A percentile compares a stretch with the other conserved stretches of the same genome.
phyloP scores from a whole-genome alignment of 116 monocot genomes.

The Posidonia oceanica region DNA sequence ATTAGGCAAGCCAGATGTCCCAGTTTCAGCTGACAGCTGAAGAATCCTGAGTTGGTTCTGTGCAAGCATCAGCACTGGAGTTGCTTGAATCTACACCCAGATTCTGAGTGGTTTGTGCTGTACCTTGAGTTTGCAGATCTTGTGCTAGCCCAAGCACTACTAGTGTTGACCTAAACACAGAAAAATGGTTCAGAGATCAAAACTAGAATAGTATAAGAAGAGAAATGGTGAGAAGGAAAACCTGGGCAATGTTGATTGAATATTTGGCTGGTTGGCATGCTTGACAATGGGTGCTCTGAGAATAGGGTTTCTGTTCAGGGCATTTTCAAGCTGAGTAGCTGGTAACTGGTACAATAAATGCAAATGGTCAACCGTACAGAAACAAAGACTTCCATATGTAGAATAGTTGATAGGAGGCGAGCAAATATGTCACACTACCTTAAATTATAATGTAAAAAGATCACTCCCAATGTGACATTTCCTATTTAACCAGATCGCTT shows the following conservation, averaged over 20 bases:
- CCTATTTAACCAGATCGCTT: too few species aligned
- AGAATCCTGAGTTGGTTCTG: conserved; percentile 58
- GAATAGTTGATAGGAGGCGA: too few species aligned
- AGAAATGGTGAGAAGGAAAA: conserved; percentile 9
- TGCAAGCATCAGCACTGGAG: conserved; percentile 34
- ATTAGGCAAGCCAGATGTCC: neutral
- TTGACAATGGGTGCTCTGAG: conserved; percentile 51
- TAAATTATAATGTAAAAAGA: too few species aligned
- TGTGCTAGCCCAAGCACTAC: conserved; percentile 69
- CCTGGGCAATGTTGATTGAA: conserved; percentile 74
- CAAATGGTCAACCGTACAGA: too few species aligned
- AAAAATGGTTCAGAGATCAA: conserved; percentile 1
- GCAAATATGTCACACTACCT: too few species aligned
- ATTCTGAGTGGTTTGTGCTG: conserved; percentile 38
- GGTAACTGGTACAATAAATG: conserved; percentile 46
- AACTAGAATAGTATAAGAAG: neutral
- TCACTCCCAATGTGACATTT: too few species aligned
- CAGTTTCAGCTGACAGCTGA: conserved; percentile 22
- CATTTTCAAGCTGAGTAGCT: conserved; percentile 91
- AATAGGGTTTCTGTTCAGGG: conserved; percentile 63
- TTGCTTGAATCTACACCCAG: conserved; percentile 43
- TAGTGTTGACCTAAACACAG: conserved; percentile 45
- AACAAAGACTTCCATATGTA: too few species aligned
- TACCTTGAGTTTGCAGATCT: conserved; percentile 35
- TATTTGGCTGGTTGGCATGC: conserved; percentile 70